Evolutionary conservation across 140 eudicot genomes (phyloP).

Genomic region (Anethum foeniculum): DNA sequence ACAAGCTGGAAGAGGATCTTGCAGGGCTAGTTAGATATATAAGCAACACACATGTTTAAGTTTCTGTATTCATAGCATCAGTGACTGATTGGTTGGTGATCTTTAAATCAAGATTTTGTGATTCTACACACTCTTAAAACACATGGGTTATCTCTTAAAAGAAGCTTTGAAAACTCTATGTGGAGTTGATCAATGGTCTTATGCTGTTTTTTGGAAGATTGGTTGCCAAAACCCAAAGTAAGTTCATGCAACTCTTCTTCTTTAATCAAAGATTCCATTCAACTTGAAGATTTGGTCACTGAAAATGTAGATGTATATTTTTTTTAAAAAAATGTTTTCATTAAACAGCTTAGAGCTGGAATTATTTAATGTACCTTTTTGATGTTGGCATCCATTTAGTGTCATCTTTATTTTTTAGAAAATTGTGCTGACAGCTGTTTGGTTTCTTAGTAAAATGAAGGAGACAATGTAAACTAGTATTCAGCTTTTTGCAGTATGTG

Average conservation of each 20-base stretch:
- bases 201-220: too few species aligned
- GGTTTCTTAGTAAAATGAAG: constrained; percentile 13
- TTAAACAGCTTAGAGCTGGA: not conserved
- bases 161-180: too few species aligned
- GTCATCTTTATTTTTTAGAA: constrained; percentile 1
- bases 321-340: not conserved
- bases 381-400: not conserved
- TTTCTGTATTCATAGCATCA: constrained; percentile 4
- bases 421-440: constrained; percentile 16
- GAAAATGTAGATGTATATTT: too few species aligned
- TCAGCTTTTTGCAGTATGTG: constrained; percentile 1
- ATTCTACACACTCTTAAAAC: not conserved
- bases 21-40: not conserved
- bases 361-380: not conserved
- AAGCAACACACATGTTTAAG: not conserved
- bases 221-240: too few species aligned
- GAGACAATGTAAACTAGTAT: constrained; percentile 5
- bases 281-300: not conserved
- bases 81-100: not conserved
- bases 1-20: too few species aligned
- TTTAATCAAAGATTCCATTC: not conserved
- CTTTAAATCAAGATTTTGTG: not conserved
- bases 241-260: not conserved
- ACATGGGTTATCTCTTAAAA: too few species aligned
- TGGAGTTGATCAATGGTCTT: too few species aligned